Evolutionary conservation across 1,139 yeast species (phyloP).

Genomic region (Zhuliangozyma parablackwelliae): DNA sequence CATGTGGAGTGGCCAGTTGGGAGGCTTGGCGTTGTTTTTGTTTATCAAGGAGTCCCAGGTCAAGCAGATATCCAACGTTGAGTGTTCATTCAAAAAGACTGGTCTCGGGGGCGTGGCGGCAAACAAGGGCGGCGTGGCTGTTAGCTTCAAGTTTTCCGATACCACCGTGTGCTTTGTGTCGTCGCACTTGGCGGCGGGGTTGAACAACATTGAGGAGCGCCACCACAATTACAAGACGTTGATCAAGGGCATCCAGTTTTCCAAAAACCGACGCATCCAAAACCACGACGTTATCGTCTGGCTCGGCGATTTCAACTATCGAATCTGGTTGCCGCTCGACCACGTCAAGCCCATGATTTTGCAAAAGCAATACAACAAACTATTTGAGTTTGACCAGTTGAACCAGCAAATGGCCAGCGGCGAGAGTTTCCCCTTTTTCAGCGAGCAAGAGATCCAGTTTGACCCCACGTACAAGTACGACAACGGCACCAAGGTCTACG

Average conservation of each 20-base stretch:
- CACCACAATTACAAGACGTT: conserved; percentile 77
- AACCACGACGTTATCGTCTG: conserved; percentile 89
- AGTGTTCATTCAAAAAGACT: conserved; percentile 80
- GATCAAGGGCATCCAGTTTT: conserved; percentile 51
- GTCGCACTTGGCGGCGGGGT: conserved; percentile 91
- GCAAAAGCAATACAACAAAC: conserved; percentile 44
- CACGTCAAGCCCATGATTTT: conserved; percentile 57
- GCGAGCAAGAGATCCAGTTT: conserved; percentile 72
- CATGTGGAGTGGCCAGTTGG: conserved; percentile 84
- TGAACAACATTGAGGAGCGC: conserved; percentile 70
- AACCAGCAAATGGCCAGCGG: conserved; percentile 66
- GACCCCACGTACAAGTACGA: conserved; percentile 93
- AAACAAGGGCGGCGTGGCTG: conserved; percentile 91
- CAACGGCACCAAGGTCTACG: conserved; percentile 71
- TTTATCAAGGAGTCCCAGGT: conserved; percentile 55
- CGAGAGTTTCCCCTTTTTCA: conserved; percentile 61
- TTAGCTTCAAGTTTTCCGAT: conserved; percentile 71
- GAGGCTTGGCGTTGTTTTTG: conserved; percentile 80
- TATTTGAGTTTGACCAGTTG: conserved; percentile 75
- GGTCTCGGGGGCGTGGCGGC: conserved; percentile 96
- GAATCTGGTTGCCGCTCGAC: conserved; percentile 67
- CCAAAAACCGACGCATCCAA: conserved; percentile 44
- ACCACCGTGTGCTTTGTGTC: conserved; percentile 76
- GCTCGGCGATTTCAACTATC: conserved; percentile 90
- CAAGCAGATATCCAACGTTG: conserved; percentile 56